phyloP scores from a whole-genome alignment of 805 yeast species.

The Suhomyces faveliae region DNA sequence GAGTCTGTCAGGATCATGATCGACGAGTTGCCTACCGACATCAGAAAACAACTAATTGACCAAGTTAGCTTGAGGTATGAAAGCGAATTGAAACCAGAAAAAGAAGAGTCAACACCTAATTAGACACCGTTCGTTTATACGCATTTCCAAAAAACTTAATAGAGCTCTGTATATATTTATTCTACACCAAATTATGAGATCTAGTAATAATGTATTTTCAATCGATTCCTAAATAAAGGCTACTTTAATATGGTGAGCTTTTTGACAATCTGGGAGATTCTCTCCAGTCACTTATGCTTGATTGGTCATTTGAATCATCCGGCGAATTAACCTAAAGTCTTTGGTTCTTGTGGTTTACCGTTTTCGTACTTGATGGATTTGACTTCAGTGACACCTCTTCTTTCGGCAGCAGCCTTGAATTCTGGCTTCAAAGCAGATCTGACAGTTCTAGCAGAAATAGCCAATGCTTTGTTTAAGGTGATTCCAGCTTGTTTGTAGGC shows the following conservation, averaged over 20 bases:
- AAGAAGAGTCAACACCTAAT: not conserved
- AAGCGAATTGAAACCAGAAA: constrained; percentile 1
- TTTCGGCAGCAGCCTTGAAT: constrained; percentile 66
- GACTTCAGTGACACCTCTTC: constrained; percentile 74
- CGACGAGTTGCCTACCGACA: constrained; percentile 37
- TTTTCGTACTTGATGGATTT: constrained; percentile 67
- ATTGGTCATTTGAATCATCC: not conserved
- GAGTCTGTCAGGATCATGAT: constrained; percentile 30
- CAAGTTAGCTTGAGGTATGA: constrained; percentile 22
- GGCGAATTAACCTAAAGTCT: constrained; percentile 33
- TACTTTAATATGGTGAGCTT: not conserved
- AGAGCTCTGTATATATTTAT: not conserved
- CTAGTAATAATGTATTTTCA: not conserved
- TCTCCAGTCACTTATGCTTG: not conserved
- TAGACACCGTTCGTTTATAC: not conserved
- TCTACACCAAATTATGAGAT: not conserved
- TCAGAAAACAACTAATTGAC: constrained; percentile 26
- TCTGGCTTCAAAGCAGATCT: constrained; percentile 89
- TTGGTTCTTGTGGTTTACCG: constrained; percentile 53
- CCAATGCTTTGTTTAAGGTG: constrained; percentile 79
- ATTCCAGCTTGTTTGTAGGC: constrained; percentile 51
- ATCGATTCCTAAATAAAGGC: not conserved
- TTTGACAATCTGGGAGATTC: not conserved
- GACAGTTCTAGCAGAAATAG: constrained; percentile 85
- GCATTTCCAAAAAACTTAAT: not conserved